Conservation (phyloP, 345 rosid genomes). For the Pugionium dolabratum region DNA sequence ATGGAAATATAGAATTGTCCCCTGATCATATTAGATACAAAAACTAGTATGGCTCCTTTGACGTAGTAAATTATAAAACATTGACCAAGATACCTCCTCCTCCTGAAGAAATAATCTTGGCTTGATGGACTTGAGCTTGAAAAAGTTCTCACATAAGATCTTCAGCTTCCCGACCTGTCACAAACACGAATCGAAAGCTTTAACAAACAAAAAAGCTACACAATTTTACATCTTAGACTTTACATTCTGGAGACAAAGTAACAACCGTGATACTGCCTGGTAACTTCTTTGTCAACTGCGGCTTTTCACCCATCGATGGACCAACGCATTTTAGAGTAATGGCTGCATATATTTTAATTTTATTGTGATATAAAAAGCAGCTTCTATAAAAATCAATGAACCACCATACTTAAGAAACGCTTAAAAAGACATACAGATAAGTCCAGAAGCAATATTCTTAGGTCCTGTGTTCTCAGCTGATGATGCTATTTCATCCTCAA, state of each 20-base stretch:
- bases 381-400: background rate
- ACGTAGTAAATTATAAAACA: too few relatives aligned
- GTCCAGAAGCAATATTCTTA: conserved; percentile 82
- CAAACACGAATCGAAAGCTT: too few relatives aligned
- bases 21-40: too few relatives aligned
- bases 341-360: conserved; percentile 72
- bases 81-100: too few relatives aligned
- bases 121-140: conserved; percentile 62
- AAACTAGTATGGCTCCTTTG: too few relatives aligned
- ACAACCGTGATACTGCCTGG: conserved; percentile 82
- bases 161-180: conserved; percentile 83
- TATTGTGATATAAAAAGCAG: background rate
- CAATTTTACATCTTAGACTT: background rate
- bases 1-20: background rate
- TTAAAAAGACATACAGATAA: conserved; percentile 52
- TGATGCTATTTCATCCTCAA: conserved; percentile 74
- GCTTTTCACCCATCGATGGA: conserved; percentile 85
- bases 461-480: conserved; percentile 57
- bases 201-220: too few relatives aligned
- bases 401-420: conserved; percentile 1
- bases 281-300: conserved; percentile 66
- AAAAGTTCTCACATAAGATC: conserved; percentile 74
- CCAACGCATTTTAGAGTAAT: conserved; percentile 79
- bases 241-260: conserved; percentile 17
- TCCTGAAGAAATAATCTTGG: conserved; percentile 66